Base-by-base conservation (phyloP, 2,329 filamentous ascomycete species). In the Diaporthe helianthi region DNA sequence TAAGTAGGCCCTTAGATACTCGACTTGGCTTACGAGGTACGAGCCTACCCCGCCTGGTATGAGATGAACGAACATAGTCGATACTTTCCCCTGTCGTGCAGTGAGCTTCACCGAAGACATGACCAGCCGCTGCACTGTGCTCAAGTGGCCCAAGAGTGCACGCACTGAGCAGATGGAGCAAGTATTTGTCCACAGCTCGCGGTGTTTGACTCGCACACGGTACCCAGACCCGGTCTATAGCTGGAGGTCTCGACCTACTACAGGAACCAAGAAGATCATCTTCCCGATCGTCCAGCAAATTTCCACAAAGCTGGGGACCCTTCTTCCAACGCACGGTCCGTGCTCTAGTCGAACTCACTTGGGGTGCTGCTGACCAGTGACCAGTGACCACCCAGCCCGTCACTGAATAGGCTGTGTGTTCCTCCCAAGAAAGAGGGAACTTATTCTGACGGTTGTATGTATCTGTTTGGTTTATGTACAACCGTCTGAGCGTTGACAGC, bases 21-120 rank as follows among this genome's bases (percentile, higher is more conserved):
- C n/a, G 58, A 63, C 58, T 63, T 63, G 58, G 58, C 58, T 63
- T 41, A 49, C 58, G 55, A 33, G 58, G 58, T 29, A 36, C 44
- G 58, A 63, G 58, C 58, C 49, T 49, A 36, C 58, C 58, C 58
- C 44, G 44, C 44, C 58, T 13, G 15, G 44, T 63, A 63, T 63
- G 58, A 36, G 44, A 63, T 63, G 58, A 49, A 63, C 49, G 44
- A 63, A 63, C 29, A 47, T 8, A 49, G 44, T 49, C 24, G 41
- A 63, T 63, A 41, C 58, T 22, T 63, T 49, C 44, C 44, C 58
- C 33, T 33, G 29, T 36, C 6, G 44, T 63, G 58, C 44, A 19
- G 29, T 63, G 29, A 24, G 41, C 33, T 61, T 24, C 58, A 49
- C 31, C 2, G 33, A 41, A 49, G 41, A 49, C 29, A 49, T 49